A percentile compares a stretch with the other conserved stretches of the same genome.
Evolutionary conservation across 2,329 filamentous ascomycete genomes (phyloP).

Genomic region (Cladosporium oxysporum): DNA sequence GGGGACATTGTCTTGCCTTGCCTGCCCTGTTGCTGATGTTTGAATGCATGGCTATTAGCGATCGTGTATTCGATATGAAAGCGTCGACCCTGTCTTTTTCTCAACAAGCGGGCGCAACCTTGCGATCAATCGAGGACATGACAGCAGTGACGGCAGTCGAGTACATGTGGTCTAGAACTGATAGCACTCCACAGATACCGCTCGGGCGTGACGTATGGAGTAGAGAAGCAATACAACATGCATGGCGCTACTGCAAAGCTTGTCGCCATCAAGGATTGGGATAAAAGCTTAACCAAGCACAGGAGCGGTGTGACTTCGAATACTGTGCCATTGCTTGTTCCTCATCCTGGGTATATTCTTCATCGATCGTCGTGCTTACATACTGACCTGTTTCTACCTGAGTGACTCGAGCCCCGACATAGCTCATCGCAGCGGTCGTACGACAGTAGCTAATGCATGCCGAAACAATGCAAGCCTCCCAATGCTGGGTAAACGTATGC

Average conservation of each 20-base stretch:
- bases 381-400: no score
- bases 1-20: neutral
- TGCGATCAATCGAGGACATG: neutral
- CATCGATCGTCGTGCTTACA: no score
- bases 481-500: neutral
- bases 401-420: no score
- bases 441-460: no score
- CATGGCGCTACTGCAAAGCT: neutral
- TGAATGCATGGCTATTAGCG: neutral
- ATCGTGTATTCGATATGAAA: neutral
- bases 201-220: neutral
- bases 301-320: neutral
- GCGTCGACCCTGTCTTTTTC: neutral
- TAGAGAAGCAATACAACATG: neutral
- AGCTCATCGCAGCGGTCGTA: no score
- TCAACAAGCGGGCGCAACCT: neutral
- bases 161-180: neutral
- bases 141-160: neutral
- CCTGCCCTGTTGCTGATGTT: neutral
- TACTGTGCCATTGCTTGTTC: no score
- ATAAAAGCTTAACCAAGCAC: neutral
- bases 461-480: neutral
- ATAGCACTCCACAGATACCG: neutral
- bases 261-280: neutral
- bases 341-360: no score